A percentile compares a stretch with the other conserved stretches of the same genome.
Evolutionary conservation across 805 yeast species (phyloP).

Genomic region (Ogataea pignaliae): DNA sequence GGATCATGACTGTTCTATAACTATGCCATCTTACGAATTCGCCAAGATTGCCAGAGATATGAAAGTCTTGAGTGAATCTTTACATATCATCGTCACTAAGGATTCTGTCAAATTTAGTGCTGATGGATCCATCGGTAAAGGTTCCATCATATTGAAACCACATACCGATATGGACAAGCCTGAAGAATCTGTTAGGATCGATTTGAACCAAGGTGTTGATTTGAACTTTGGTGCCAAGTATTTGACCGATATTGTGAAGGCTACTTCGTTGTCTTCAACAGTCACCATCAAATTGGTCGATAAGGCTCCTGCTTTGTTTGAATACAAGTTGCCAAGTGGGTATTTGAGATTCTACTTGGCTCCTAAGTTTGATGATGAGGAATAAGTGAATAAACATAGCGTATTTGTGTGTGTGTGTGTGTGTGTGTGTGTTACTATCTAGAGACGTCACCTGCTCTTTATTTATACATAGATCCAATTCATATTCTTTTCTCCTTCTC

Average conservation of each 20-base stretch:
- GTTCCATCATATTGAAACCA: constrained; percentile 82
- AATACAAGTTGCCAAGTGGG: constrained; percentile 87
- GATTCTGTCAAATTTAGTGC: constrained; percentile 87
- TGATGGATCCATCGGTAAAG: constrained; percentile 89
- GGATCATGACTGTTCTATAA: constrained; percentile 81
- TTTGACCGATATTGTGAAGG: constrained; percentile 86
- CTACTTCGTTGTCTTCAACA: constrained; percentile 68
- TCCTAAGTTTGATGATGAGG: constrained; percentile 95
- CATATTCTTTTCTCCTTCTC: background rate
- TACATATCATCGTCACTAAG: constrained; percentile 81
- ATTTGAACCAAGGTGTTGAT: constrained; percentile 80
- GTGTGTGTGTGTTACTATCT: background rate
- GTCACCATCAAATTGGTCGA: constrained; percentile 85
- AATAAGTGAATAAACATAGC: constrained; percentile 32
- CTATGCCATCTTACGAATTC: constrained; percentile 85
- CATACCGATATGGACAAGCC: constrained; percentile 76
- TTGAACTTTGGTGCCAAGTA: constrained; percentile 90
- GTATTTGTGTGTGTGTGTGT: too few relatives aligned
- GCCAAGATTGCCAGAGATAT: constrained; percentile 87
- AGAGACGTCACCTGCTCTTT: background rate
- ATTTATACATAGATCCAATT: background rate
- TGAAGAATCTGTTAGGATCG: constrained; percentile 68
- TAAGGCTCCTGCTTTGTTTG: constrained; percentile 91
- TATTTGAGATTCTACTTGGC: constrained; percentile 94
- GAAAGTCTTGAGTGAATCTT: constrained; percentile 79